phyloP scores from a whole-genome alignment of 306 rosid species.

The Ziziphus jujuba region DNA sequence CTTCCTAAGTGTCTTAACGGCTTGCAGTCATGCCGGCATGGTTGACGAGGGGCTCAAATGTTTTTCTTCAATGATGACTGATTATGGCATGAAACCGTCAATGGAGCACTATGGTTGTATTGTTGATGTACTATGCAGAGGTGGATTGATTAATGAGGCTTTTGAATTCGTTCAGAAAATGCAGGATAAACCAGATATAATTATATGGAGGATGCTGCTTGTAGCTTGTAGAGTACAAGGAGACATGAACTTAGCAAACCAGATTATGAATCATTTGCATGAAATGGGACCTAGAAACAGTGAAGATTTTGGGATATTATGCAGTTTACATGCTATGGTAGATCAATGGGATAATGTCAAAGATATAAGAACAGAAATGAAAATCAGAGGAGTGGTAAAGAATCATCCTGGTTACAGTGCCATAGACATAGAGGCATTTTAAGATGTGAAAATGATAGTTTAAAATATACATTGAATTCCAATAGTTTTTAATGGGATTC shows the following conservation, averaged over 20 bases:
- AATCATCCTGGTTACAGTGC: conserved; percentile 8
- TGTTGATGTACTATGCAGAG: conserved; percentile 16
- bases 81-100: conserved; percentile 1
- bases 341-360: conserved; percentile 14
- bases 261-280: neutral
- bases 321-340: neutral
- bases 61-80: conserved; percentile 13
- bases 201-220: conserved; percentile 10
- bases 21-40: conserved; percentile 22
- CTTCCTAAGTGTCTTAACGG: conserved; percentile 8
- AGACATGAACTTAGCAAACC: conserved; percentile 5
- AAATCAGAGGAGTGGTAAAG: neutral
- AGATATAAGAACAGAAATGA: conserved; percentile 9
- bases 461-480: no score
- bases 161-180: conserved; percentile 12
- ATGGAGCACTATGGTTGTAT: conserved; percentile 19
- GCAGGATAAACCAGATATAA: conserved; percentile 10
- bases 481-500: no score
- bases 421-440: neutral
- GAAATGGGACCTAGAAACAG: neutral
- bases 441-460: no score
- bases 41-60: conserved; percentile 4
- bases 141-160: conserved; percentile 11
- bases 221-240: conserved; percentile 13
- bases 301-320: conserved; percentile 8